Base-by-base conservation (phyloP, 2,329 filamentous ascomycete species). In the Sphaceloma murrayae region DNA sequence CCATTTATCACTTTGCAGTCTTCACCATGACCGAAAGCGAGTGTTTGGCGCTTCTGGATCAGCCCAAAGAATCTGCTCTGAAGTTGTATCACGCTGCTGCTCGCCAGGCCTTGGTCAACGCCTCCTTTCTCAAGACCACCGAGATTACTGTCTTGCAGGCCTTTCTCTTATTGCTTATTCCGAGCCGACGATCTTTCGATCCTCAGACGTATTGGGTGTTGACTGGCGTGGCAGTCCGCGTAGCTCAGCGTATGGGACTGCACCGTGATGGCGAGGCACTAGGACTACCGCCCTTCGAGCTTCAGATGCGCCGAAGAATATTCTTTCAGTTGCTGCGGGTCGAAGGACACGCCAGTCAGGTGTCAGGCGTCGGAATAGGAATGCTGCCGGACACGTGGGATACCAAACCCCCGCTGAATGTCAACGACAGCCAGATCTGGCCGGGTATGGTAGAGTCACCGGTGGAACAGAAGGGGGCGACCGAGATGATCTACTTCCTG, bases 91-190 rank as follows among this genome's bases (percentile, higher is more conserved):
- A 74, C 3, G 75, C 75, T 53, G 75, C 29, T n/a, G 36, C 46
- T 11, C 27, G 42, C 49, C 75, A 82, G 51, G 77, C 80, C 1
- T 65, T 86, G 14, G 67, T 79, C 26, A 80, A 79, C 50, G 78
- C 76, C 1, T 72, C 74, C 7, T 80, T 85, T 51, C 74, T 86
- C 62, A 71, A 76, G 19, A 75, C 75, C 9, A 74, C 75, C 1
- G 80, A 85, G 47, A 56, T 82, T 6, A 72, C 75, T 40, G 69
- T 80, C 3, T 61, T 86, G 17, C 80, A 85, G 59, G 81, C 80
- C 1, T 78, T 78, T 46, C 63, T 80, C 4, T 63, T 85, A 11
- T 84, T 80, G 52, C 65, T 83, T 46, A 45, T 59, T 2, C 48
- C 57, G 5, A 50, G 54, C 8, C 64, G 69, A 30, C 60, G 63